Evolutionary conservation across 352 stramenopile genomes (phyloP).

Genomic region (Peronospora belbahrii): DNA sequence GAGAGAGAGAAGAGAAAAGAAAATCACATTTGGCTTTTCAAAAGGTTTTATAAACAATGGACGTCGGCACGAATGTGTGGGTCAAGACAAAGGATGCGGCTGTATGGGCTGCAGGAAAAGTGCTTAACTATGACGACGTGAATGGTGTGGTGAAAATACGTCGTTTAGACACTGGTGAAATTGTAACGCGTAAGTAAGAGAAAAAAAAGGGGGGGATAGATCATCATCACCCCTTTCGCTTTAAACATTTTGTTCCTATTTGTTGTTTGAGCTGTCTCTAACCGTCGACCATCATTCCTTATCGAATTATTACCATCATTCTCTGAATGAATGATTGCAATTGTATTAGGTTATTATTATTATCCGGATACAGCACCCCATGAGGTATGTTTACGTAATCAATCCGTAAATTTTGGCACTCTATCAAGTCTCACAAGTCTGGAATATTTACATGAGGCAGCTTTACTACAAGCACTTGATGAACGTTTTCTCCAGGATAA

Average conservation of each 20-base stretch:
- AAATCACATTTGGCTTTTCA: not conserved
- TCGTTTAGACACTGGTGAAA: constrained; percentile 26
- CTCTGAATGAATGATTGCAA: too few species aligned
- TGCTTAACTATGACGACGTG: constrained; percentile 58
- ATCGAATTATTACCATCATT: too few species aligned
- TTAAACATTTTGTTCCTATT: not conserved
- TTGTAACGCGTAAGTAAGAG: constrained; percentile 33
- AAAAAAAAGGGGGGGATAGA: too few species aligned
- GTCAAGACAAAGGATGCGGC: constrained; percentile 44
- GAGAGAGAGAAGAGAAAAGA: too few species aligned
- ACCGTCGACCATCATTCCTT: too few species aligned
- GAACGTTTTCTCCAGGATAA: constrained; percentile 64
- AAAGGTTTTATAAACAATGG: constrained; percentile 55
- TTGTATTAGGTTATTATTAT: too few species aligned
- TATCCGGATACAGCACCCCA: constrained; percentile 23
- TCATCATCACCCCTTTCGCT: not conserved
- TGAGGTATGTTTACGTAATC: constrained; percentile 68
- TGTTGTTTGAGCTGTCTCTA: too few species aligned
- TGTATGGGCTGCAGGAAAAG: constrained; percentile 60
- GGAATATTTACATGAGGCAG: constrained; percentile 78
- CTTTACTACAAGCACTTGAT: constrained; percentile 69
- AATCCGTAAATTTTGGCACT: constrained; percentile 36
- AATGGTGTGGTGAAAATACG: constrained; percentile 38
- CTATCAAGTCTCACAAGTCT: constrained; percentile 69
- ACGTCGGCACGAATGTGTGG: constrained; percentile 79